These are phyloP conservation scores for Priceomyces haplophilus DNA, from an alignment of 805 yeast genomes.

Conservation along the genomic window DNA sequence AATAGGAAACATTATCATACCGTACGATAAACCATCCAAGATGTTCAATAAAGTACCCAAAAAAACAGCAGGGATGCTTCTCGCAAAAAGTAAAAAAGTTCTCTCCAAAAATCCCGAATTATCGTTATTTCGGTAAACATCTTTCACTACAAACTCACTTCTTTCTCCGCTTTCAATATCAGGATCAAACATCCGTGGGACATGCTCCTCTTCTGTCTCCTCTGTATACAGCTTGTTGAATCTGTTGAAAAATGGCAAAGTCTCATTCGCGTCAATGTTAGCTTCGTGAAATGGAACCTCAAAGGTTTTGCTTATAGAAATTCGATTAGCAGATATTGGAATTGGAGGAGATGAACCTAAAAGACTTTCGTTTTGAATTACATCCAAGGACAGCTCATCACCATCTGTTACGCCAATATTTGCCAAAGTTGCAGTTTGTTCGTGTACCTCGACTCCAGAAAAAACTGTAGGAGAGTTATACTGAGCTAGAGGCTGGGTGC, in stretches of 20 bases:
- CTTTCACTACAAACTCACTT: conserved; percentile 4
- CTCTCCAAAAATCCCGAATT: conserved; percentile 9
- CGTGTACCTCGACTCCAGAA: conserved; percentile 50
- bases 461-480: conserved; percentile 43
- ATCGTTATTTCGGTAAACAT: conserved; percentile 1
- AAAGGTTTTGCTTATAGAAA: conserved; percentile 2
- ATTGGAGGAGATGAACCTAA: conserved; percentile 18
- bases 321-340: conserved; percentile 11
- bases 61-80: conserved; percentile 74
- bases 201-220: background rate
- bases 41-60: conserved; percentile 83
- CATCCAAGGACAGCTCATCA: conserved; percentile 6
- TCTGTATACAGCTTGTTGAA: conserved; percentile 1
- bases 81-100: conserved; percentile 35
- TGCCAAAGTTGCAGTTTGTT: conserved; percentile 56
- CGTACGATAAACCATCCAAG: conserved; percentile 90
- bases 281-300: conserved; percentile 4
- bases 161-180: conserved; percentile 7
- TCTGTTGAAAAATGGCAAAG: conserved; percentile 4
- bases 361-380: background rate
- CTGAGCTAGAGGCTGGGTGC: conserved; percentile 24
- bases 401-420: conserved; percentile 49
- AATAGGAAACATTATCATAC: conserved; percentile 95
- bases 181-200: background rate
- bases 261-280: background rate